Evolutionary conservation across 2,329 filamentous ascomycete genomes (phyloP), one percentile per base, ranked within the genome.

Genomic region (Periconia macrospinosa): DNA sequence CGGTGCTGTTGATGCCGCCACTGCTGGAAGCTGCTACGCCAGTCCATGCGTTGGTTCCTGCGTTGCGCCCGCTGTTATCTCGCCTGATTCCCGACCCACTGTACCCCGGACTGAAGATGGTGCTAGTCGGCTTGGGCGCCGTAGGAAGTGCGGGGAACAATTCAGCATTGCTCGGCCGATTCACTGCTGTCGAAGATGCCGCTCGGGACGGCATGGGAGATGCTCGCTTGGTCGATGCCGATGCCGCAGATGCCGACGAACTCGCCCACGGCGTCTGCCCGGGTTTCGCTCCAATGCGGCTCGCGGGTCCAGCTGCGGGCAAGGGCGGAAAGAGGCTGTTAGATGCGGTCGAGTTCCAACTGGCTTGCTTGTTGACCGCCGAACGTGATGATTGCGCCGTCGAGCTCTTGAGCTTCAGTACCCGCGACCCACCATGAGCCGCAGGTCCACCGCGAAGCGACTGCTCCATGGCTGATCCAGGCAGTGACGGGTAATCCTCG

Each of bases 401-500:
- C 6, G 86, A 88, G 52, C 82, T 87, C 69, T 91, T 88, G 30
- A 88, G 71, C 63, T 85, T 83, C 70, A 92, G 70, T 58, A 93
- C 77, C 81, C 90, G 42, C 70, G 78, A 59, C 73, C 86, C 86
- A 35, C 81, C 79, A 49, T 60, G 80, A 68, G 55, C 88, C 85
- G 54, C 52, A 41, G 64, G 56, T 1, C 61, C 67, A 15, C 68
- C 75, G 53, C 72, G 75, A 35, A 71, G 70, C 63, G 71, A 70
- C 19, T 62, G 73, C 15, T 74, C 75, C 20, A 76, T 74, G 45
- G 80, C 83, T 44, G 80, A 82, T 0, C 89, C 88, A 1, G 93
- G 92, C 1, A 97, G 79, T 1, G 90, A 91, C 0, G 93, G 93
- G 63, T 97, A 97, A 71, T 97, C 92, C 74, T 97, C 92, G 61